Conservation (phyloP, 1,284 basidiomycete genomes). For the Agroathelia rolfsii region DNA sequence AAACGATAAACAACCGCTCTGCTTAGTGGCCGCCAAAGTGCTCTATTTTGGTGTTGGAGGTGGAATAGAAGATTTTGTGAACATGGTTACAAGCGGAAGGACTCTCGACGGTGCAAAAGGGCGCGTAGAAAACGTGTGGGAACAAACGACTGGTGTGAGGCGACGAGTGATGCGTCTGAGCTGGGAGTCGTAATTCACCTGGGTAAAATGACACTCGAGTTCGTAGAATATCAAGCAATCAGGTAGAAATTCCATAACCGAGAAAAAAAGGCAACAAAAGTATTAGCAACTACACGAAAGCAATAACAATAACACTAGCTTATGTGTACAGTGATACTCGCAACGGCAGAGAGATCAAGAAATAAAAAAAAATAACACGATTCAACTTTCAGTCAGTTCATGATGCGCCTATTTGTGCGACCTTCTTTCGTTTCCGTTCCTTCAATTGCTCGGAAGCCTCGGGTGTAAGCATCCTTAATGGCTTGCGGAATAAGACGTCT, state of each 20-base stretch:
- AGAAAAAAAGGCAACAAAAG: too few species aligned
- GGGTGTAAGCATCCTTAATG: constrained; percentile 24
- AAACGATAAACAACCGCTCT: constrained; percentile 20
- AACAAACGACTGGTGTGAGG: constrained; percentile 53
- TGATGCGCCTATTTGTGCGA: too few species aligned
- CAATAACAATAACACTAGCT: too few species aligned
- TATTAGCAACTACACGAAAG: too few species aligned
- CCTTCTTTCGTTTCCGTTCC: constrained; percentile 14
- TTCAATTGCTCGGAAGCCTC: constrained; percentile 14
- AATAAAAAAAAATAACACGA: too few species aligned
- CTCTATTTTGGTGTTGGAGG: constrained; percentile 97
- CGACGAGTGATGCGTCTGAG: constrained; percentile 52
- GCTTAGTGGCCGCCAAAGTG: constrained; percentile 81
- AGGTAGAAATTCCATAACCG: too few species aligned
- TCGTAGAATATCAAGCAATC: neutral
- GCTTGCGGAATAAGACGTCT: constrained; percentile 46
- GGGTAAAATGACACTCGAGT: neutral
- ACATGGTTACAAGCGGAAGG: constrained; percentile 29
- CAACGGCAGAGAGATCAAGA: too few species aligned
- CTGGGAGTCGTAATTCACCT: constrained; percentile 27
- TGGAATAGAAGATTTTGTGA: constrained; percentile 69
- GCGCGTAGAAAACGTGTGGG: constrained; percentile 39
- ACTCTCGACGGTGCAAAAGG: constrained; percentile 24
- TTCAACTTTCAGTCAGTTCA: too few species aligned
- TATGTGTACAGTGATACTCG: too few species aligned